Evolutionary conservation across 129 eudicot species (phyloP), one percentile per base, ranked within the genome.

Genomic region (Gnaphalium uliginosum): DNA sequence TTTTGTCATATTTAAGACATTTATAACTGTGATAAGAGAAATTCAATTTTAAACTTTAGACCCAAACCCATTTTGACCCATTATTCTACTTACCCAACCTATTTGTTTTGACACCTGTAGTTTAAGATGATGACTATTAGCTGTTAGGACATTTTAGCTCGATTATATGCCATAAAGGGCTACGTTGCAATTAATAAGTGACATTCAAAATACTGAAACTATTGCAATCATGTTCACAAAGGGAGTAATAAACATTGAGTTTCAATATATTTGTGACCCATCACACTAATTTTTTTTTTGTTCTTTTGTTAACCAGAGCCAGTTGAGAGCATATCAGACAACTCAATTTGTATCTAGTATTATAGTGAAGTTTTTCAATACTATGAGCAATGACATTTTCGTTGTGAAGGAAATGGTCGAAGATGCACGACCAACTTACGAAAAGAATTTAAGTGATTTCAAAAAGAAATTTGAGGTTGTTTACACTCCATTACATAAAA

Each of bases 401-500:
- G 32, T n/a, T 24, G 70, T 88, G 70, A 83, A 72, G 2, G 61
- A 69, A 56, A 81, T 83, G 63, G 88, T 85, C 35, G 93, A 88
- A 80, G 90, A 85, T 57, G 90, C 84, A 56, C 84, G 74, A 57
- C 65, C 74, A 7, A 75, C 25, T 7, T 68, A 85, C 14, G 78
- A 78, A 22, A 43, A 73, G 81, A 83, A 83, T 71, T 73, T 85
- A 78, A 65, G 58, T 51, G 88, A 73, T 17, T 79, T 88, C 27
- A 78, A 56, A 75, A 81, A 73, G 17, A 85, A 83, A 51, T 88
- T 78, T 76, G 93, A 88, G 90, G 93, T 87, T 48, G 37, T 32
- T 25, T 22, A 14, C 19, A 39, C 54, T 65, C 48, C 25, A 50
- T 43, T 48, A 64, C 51, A 32, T 71, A 21, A 22, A 10, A 8